phyloP scores from a whole-genome alignment of 164 flowering plant genomes.

The Houttuynia cordata region DNA sequence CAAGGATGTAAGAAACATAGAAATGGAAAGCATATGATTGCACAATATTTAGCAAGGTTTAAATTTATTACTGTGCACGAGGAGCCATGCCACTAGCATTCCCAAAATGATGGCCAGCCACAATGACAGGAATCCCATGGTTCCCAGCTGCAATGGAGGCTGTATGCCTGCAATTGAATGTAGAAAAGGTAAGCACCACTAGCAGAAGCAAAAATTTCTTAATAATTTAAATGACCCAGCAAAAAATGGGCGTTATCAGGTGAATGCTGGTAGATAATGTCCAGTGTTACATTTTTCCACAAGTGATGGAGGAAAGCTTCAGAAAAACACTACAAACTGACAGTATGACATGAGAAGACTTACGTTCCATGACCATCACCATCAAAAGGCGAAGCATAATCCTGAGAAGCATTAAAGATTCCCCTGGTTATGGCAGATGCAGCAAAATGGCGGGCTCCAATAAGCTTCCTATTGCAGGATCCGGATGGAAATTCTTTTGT shows the following conservation, averaged over 20 bases:
- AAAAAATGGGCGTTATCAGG: too few species aligned
- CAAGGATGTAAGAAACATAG: slow-evolving; percentile 1
- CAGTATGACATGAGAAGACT: slow-evolving; percentile 17
- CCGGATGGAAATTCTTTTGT: slow-evolving; percentile 94
- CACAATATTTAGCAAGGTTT: background rate
- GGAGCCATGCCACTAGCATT: slow-evolving; percentile 99
- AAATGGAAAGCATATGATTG: background rate
- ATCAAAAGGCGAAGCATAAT: slow-evolving; percentile 93
- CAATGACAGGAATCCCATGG: slow-evolving; percentile 82
- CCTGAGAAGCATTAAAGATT: slow-evolving; percentile 81
- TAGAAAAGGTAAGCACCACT: background rate
- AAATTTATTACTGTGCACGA: slow-evolving; percentile 70
- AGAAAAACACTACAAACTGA: background rate
- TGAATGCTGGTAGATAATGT: background rate
- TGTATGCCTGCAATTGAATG: slow-evolving; percentile 49
- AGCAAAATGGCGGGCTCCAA: slow-evolving; percentile 97
- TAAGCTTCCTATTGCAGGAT: slow-evolving; percentile 92
- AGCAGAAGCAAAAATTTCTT: background rate
- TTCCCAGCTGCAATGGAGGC: slow-evolving; percentile 92
- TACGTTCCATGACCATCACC: slow-evolving; percentile 99
- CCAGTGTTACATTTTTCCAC: too few species aligned
- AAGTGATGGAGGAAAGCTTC: background rate
- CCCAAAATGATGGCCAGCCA: slow-evolving; percentile 83
- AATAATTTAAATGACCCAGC: too few species aligned
- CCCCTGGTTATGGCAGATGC: slow-evolving; percentile 98